Evolutionary conservation across 176 grass and related monocot genomes (phyloP), one percentile per base, ranked within the genome.

Genomic region (Chrysopogon serrulatus): DNA sequence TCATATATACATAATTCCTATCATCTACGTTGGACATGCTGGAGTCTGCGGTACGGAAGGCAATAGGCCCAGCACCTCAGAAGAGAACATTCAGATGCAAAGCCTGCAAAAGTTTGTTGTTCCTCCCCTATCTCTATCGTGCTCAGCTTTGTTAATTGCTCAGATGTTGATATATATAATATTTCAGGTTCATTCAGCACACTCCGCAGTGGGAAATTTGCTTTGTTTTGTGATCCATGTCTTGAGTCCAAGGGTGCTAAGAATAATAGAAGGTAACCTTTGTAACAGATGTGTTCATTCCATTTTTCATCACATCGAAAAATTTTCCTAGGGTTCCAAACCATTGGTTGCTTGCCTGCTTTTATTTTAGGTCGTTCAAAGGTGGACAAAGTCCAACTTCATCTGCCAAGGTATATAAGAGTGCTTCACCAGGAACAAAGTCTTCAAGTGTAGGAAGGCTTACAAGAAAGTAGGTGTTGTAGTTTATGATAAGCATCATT

Each of bases 401-500:
- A 77, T 86, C 82, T 76, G 71, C 44, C 62, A 81, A 61, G 74
- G 70, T 66, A 28, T 80, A 60, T 49, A 95, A 90, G 77, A 90
- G 59, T 89, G 35, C 63, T 45, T 78, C 65, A 36, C 77, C 90
- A 80, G 80, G 42, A 77, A 40, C 73, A 14, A 95, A 92, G 76
- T 86, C 51, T 65, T 37, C 30, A 19, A 83, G 79, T 7, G 12
- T 24, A 16, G 90, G 93, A 86, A 90, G 72, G 43, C 82, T 95
- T 77, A 95, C 93, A 34, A 95, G 79, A 86, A 95, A 95, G 90
- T 92, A 83, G 40, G 87, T 73, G 30, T 67, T 70, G 5, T 33
- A 24, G 45, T 10, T 32, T 49, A 59, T 64, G 42, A 44, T 81
- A 63, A 31, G 53, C 51, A 78, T 79, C 63, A 0, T 61, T 36